Percentiles rank a stretch among this genome's conserved stretches.
phyloP scores from a whole-genome alignment of 257 asterid species.

The Rubia yunnanensis region DNA sequence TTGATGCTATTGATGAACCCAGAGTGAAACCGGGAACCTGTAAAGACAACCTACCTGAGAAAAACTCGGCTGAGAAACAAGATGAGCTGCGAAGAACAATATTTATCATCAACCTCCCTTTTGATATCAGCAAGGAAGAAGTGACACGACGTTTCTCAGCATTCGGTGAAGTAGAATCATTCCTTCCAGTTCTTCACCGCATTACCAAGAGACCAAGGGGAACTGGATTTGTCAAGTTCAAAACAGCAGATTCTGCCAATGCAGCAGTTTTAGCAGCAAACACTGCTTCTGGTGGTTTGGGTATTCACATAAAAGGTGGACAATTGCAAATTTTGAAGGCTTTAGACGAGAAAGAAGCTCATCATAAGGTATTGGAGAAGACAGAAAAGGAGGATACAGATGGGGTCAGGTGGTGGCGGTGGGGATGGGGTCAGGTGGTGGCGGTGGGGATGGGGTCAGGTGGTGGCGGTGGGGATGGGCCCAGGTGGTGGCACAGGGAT shows the following conservation, averaged over 20 bases:
- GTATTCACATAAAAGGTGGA: constrained; percentile 72
- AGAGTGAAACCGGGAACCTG: constrained; percentile 8
- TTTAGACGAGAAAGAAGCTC: constrained; percentile 72
- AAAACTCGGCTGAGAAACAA: constrained; percentile 36
- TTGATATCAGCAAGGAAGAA: constrained; percentile 60
- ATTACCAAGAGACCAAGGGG: constrained; percentile 97
- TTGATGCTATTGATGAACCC: constrained; percentile 18
- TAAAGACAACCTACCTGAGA: constrained; percentile 22
- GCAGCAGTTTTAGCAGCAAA: constrained; percentile 74
- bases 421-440: too few species aligned
- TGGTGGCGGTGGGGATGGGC: too few species aligned
- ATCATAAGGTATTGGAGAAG: constrained; percentile 69
- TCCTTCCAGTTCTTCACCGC: constrained; percentile 70
- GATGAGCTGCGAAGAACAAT: constrained; percentile 70
- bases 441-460: too few species aligned
- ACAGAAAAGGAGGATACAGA: constrained; percentile 60
- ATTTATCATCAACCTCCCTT: constrained; percentile 84
- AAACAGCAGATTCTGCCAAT: constrained; percentile 48
- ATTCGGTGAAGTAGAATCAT: constrained; percentile 77
- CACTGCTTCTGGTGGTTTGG: constrained; percentile 47
- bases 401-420: too few species aligned
- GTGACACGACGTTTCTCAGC: constrained; percentile 75
- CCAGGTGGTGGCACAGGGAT: too few species aligned
- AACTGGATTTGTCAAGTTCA: constrained; percentile 94
- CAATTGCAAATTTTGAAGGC: constrained; percentile 76